Evolutionary conservation across 139 green algal genomes (phyloP), one percentile per base, ranked within the genome.

Genomic region (Asterochloris erici): DNA sequence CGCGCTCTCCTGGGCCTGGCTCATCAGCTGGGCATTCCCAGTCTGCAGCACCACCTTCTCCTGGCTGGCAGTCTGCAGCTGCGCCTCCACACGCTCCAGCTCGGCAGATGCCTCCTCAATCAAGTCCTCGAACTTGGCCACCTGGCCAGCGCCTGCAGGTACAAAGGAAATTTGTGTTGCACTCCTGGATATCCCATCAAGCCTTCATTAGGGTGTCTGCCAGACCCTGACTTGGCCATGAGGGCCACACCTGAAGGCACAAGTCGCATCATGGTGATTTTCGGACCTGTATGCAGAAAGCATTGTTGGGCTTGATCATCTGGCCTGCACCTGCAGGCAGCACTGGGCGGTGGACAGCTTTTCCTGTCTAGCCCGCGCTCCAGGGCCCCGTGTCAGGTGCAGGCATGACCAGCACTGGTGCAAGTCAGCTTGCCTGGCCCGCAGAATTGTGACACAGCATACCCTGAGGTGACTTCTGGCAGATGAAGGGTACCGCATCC

Each of bases 41-140:
- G 63, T 68, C 28, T 74, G 78, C 17, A 75, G 64, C 26, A 74
- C 78, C 29, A 82, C 62, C 68, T 74, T 62, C 78, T 82, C 62
- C 78, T 82, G 78, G 10, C 26, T 64, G 64, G 78, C 78, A 21
- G 27, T 64, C 62, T 82, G 68, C 28, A 82, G 27, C 78, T 82
- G 27, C 26, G 26, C 63, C 16, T 82, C 78, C 23, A 82, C 78
- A 21, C 29, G 28, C 0, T 74, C 78, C 38, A 82, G 63, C 24
- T 82, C 78, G 26, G 62, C 78, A 24, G 78, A 74, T 38, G 78
- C 78, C 74, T 82, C 78, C 16, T 82, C 78, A 21, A 82, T 82
- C 13, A 82, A 19, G 63, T 82, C 78, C 73, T 82, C 78, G 63
- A 63, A 82, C 60, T 80, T 80, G n/a, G 76, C 76, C 76, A 80